Evolutionary conservation across 345 rosid species (phyloP).

Genomic region (Gossypium turneri): DNA sequence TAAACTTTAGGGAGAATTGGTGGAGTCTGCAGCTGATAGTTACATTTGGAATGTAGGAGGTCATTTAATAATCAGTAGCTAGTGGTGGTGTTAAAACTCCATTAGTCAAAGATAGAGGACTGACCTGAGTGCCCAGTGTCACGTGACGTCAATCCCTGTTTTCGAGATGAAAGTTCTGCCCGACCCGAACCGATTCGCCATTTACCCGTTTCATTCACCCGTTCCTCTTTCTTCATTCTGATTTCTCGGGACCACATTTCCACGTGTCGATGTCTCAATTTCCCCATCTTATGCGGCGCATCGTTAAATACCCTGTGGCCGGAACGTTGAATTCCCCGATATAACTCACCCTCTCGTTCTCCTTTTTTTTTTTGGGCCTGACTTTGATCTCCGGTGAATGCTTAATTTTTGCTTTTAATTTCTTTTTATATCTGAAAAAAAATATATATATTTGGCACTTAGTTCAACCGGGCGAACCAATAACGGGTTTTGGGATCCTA

Average conservation of each 20-base stretch:
- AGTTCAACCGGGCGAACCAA: background rate
- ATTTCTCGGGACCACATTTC: background rate
- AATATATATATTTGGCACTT: background rate
- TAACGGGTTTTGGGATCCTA: constrained; percentile 34
- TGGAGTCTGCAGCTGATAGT: too few relatives aligned
- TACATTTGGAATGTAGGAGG: too few relatives aligned
- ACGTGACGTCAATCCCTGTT: constrained; percentile 31
- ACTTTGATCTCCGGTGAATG: too few relatives aligned
- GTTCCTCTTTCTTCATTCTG: constrained; percentile 10
- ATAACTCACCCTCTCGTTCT: background rate
- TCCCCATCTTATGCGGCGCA: constrained; percentile 36
- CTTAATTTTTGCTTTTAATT: too few relatives aligned
- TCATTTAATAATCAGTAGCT: too few relatives aligned
- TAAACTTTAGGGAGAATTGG: too few relatives aligned
- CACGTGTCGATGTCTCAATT: constrained; percentile 22
- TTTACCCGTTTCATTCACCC: background rate
- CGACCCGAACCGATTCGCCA: constrained; percentile 33
- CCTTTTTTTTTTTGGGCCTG: too few relatives aligned
- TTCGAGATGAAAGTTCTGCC: constrained; percentile 17
- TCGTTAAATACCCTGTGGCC: background rate
- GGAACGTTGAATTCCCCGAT: background rate
- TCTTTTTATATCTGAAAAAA: background rate
- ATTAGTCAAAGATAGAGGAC: constrained; percentile 12
- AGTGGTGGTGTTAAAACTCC: too few relatives aligned
- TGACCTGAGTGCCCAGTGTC: constrained; percentile 29